phyloP scores from a whole-genome alignment of 1,139 yeast genomes.

The Candida smagusa region DNA sequence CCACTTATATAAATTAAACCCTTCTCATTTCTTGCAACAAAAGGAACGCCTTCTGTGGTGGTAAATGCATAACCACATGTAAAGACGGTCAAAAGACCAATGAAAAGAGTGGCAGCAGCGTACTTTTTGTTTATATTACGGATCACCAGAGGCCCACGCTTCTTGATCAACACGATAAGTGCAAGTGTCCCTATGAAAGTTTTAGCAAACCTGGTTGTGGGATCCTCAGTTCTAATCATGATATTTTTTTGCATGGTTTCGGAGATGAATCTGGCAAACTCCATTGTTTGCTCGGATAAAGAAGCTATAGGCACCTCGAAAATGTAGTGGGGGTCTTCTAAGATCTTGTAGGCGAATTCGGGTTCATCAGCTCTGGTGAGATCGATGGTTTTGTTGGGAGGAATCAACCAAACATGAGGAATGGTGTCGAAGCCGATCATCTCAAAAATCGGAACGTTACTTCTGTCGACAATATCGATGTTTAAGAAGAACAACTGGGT shows the following conservation, averaged over 20 bases:
- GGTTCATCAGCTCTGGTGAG: constrained; percentile 3
- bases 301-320: constrained; percentile 29
- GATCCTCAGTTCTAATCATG: constrained; percentile 39
- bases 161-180: constrained; percentile 47
- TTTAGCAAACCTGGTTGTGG: constrained; percentile 36
- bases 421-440: constrained; percentile 44
- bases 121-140: constrained; percentile 28
- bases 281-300: constrained; percentile 31
- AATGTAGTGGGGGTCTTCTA: constrained; percentile 29
- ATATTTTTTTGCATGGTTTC: constrained; percentile 42
- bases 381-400: constrained; percentile 34
- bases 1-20: constrained; percentile 59
- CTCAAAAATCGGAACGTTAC: constrained; percentile 33
- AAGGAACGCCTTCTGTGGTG: constrained; percentile 56
- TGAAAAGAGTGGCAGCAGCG: constrained; percentile 35
- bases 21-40: constrained; percentile 50
- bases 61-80: constrained; percentile 66
- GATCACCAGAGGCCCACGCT: constrained; percentile 39
- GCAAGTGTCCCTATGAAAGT: constrained; percentile 47
- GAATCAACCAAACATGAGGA: constrained; percentile 66
- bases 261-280: constrained; percentile 53
- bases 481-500: constrained; percentile 42
- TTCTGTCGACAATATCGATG: constrained; percentile 47
- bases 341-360: constrained; percentile 12
- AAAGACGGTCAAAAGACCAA: constrained; percentile 41